Evolutionary conservation across 148 eudicot genomes (phyloP).

Genomic region (Drosera capensis): DNA sequence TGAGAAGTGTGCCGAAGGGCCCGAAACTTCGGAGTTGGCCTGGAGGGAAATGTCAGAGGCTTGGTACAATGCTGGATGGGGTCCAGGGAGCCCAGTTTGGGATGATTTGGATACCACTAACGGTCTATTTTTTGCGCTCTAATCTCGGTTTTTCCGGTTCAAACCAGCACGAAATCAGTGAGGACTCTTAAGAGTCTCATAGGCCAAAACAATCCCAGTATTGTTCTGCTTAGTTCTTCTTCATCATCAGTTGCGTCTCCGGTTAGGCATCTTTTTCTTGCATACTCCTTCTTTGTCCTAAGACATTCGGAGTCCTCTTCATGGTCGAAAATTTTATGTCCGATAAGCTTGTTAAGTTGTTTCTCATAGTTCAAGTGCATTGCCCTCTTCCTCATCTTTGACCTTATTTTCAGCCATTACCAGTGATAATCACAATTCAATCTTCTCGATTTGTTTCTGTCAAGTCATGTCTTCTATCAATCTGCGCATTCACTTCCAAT

Average conservation of each 20-base stretch:
- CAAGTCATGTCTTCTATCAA: too few relatives aligned
- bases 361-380: too few relatives aligned
- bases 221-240: conserved; percentile 28
- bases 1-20: neutral
- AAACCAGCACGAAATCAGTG: conserved; percentile 11
- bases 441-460: too few relatives aligned
- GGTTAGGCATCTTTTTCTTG: conserved; percentile 37
- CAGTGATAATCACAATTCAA: too few relatives aligned
- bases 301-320: too few relatives aligned
- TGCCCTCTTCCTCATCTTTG: too few relatives aligned
- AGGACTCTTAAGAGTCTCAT: conserved; percentile 11
- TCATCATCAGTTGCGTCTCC: too few relatives aligned
- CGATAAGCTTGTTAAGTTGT: too few relatives aligned
- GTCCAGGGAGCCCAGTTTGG: conserved; percentile 82
- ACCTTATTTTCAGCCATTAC: too few relatives aligned
- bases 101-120: conserved; percentile 54
- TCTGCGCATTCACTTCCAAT: too few relatives aligned
- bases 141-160: conserved; percentile 20
- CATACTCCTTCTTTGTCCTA: conserved; percentile 33
- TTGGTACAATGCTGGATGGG: conserved; percentile 82
- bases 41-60: conserved; percentile 64
- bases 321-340: too few relatives aligned
- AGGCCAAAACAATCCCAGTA: conserved; percentile 6
- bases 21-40: conserved; percentile 20
- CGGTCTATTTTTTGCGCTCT: conserved; percentile 33